Evolutionary conservation across 2,329 filamentous ascomycete genomes (phyloP).

Genomic region (Hypoxylon rubiginosum): DNA sequence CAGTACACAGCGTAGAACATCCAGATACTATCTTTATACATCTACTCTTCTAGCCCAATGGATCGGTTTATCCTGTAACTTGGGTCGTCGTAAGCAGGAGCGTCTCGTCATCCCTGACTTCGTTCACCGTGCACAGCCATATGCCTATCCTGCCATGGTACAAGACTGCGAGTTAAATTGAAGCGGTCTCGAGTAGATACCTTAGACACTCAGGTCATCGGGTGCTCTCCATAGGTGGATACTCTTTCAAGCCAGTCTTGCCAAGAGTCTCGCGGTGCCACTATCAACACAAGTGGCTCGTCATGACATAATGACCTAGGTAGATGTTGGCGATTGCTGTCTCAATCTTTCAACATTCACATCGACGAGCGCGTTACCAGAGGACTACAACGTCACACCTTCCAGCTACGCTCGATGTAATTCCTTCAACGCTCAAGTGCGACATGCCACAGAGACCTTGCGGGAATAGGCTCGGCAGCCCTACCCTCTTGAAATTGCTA

Average conservation of each 20-base stretch:
- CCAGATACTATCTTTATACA: constrained; percentile 3
- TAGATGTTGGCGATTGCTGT: background rate
- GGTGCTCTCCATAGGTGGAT: background rate
- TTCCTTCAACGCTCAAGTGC: background rate
- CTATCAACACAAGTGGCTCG: background rate
- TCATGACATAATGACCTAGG: background rate
- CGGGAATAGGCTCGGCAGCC: background rate
- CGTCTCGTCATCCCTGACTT: constrained; percentile 2
- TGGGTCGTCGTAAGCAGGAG: background rate
- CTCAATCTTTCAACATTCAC: background rate
- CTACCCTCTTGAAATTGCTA: too few relatives aligned
- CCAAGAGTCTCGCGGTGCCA: constrained; percentile 10
- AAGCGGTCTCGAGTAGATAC: background rate
- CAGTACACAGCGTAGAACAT: constrained; percentile 15
- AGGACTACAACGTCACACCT: background rate
- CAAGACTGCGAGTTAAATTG: background rate
- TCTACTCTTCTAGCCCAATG: background rate
- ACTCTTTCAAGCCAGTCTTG: background rate
- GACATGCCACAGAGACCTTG: background rate
- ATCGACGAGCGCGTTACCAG: background rate
- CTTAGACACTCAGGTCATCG: background rate
- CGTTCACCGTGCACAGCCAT: background rate
- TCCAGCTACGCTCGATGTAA: background rate
- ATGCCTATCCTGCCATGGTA: background rate
- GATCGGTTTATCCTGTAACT: background rate